These are phyloP conservation scores for Hyaloperonospora brassicae DNA, from an alignment of 352 stramenopile species.

Conservation along the genomic window DNA sequence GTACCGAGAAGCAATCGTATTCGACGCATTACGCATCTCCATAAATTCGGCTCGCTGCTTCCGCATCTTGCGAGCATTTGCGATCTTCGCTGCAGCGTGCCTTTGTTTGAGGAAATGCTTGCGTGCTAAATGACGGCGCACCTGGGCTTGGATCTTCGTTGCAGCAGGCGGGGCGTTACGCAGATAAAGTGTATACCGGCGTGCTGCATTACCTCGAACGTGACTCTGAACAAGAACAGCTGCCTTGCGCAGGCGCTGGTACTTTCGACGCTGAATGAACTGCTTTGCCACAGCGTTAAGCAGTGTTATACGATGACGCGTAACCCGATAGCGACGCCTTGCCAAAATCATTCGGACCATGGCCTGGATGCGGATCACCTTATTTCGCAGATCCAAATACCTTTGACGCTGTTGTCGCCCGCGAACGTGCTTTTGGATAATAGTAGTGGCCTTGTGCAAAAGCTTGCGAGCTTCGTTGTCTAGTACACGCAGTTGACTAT, in stretches of 20 bases:
- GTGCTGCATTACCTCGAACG: constrained; percentile 61
- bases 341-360: constrained; percentile 63
- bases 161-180: constrained; percentile 64
- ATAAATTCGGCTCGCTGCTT: constrained; percentile 58
- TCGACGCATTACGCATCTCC: constrained; percentile 48
- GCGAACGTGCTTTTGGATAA: constrained; percentile 72
- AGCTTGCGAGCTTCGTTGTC: constrained; percentile 85
- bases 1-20: constrained; percentile 65
- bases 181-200: constrained; percentile 61
- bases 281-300: constrained; percentile 65
- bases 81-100: constrained; percentile 56
- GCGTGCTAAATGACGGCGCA: constrained; percentile 56
- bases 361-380: constrained; percentile 61
- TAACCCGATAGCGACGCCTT: constrained; percentile 40
- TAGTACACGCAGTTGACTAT: constrained; percentile 72
- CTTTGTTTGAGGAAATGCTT: constrained; percentile 63
- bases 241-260: constrained; percentile 48
- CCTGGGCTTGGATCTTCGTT: constrained; percentile 73
- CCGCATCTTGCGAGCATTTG: constrained; percentile 64
- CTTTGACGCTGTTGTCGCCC: constrained; percentile 58
- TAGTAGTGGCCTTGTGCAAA: constrained; percentile 62
- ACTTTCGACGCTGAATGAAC: constrained; percentile 70
- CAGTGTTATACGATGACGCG: constrained; percentile 49
- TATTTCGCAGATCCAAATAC: constrained; percentile 49
- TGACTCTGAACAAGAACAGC: constrained; percentile 67